Evolutionary conservation across 176 grass and related monocot species (phyloP), one percentile per base, ranked within the genome.

Genomic region (Ananas comosus): DNA sequence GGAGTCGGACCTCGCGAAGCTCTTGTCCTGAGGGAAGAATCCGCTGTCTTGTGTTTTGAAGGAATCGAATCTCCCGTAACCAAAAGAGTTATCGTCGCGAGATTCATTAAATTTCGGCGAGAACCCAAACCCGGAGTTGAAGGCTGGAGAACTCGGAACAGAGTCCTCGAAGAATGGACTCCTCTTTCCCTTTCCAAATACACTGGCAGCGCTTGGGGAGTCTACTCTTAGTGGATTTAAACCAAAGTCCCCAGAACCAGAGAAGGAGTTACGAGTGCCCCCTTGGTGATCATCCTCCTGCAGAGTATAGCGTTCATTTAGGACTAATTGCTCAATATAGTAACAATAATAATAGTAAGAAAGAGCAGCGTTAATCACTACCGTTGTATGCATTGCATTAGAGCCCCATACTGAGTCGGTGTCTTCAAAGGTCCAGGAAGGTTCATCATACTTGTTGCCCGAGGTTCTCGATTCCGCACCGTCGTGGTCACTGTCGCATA

Each of bases 131-230:
- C 88, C 81, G 69, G 88, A 80, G 59, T 78, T 90, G 74, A 92
- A 97, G 59, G 86, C 76, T 51, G 94, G 94, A 59, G 94, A 88
- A 67, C 90, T 93, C 49, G 94, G 94, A 67, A 99, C 94, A 17
- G 94, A 99, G 64, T 99, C 94, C 13, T 99, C 94, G 67, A 93
- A 99, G 77, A 99, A 99, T 73, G 90, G 65, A 76, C 77, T 88
- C 68, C 68, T 90, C 79, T 96, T 96, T 42, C 33, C 33, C 72
- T 84, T 86, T 53, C 82, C 94, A 33, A 83, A 93, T 53, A 51
- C 77, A 76, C 76, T 83, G 63, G 67, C 64, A 1, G 74, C 84
- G 65, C 74, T 86, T 67, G 84, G 89, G 10, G 84, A 88, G 50
- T 75, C 77, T 70, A 79, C 82, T 69, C 83, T 81, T 64, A 78